Evolutionary conservation across 176 grass and related monocot species (phyloP).

Genomic region (Musa itinerans): DNA sequence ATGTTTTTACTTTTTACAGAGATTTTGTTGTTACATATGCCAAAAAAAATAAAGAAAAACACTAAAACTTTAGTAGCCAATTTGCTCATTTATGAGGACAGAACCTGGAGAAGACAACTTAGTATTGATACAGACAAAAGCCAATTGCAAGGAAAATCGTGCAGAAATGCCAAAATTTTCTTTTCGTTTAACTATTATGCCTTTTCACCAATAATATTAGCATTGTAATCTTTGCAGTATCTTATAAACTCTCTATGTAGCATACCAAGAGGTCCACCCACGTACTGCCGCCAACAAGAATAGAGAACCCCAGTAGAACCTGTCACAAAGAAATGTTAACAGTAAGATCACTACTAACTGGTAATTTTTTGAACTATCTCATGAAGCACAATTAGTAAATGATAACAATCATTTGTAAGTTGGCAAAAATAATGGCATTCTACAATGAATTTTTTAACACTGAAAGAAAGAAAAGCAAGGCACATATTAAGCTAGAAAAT

Average conservation of each 20-base stretch:
- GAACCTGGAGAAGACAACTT: background rate
- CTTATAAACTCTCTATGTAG: slow-evolving; percentile 4
- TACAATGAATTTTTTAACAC: too few species aligned
- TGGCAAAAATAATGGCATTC: background rate
- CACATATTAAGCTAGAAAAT: too few species aligned
- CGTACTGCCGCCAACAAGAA: slow-evolving; percentile 96
- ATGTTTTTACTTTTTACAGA: too few species aligned
- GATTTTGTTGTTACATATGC: too few species aligned
- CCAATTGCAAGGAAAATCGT: background rate
- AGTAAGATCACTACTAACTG: background rate
- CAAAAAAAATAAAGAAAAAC: too few species aligned
- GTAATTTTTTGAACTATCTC: background rate
- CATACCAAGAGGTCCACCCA: slow-evolving; percentile 98
- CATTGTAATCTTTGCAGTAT: background rate
- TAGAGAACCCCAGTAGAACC: slow-evolving; percentile 94
- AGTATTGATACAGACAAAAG: too few species aligned
- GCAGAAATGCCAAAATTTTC: background rate
- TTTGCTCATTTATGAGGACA: background rate
- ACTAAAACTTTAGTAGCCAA: background rate
- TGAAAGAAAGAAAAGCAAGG: too few species aligned
- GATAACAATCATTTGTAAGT: background rate
- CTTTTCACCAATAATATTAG: too few species aligned
- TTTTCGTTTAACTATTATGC: background rate
- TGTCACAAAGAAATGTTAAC: slow-evolving; percentile 24
- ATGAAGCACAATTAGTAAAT: background rate